Base-by-base conservation (phyloP, 805 yeast species). In the Millerago galiae region DNA sequence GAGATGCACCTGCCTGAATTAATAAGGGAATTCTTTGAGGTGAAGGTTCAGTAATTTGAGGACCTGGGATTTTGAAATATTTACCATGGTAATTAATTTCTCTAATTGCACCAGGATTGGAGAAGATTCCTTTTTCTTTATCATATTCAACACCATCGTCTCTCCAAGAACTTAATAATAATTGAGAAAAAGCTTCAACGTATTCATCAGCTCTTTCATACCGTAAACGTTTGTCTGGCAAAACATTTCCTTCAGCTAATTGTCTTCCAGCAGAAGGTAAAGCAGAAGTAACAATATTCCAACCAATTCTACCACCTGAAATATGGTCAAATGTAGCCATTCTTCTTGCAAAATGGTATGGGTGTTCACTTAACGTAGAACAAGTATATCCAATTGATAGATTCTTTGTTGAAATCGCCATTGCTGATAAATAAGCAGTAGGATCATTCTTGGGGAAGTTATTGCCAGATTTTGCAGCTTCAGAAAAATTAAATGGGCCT, bases 261-360 rank as follows among this genome's bases (percentile, higher is more conserved):
- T 65, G 62, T 45, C 63, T 49, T 8, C 69, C 63, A 10, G 70
- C 71, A 47, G 63, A 55, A 38, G 66, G 68, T 37, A 66, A 47
- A 34, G 62, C 61, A 2, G 68, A 61, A 16, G 68, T 59, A 16
- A 66, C 71, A 8, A 66, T 57, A 42, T 66, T 66, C 71, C 71
- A 66, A 24, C 71, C 71, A 43, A 66, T 44, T 49, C 71, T 54
- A 9, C 71, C 71, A 21, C 56, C 55, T 8, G 69, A 59, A 40
- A 66, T 55, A 43, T 67, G 71, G 42, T 66, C 71, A 35, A 66
- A 55, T 3, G 71, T 65, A 9, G 69, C 65, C 38, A 65, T 47
- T 39, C 70, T 51, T 49, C 70, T 53, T 15, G 68, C 61, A 24
- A 65, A 58, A 46, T 59, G 65, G 38, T 61, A 65, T 1, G 70